Evolutionary conservation across 1,284 basidiomycete genomes (phyloP).

Genomic region (Sporisorium graminicola): DNA sequence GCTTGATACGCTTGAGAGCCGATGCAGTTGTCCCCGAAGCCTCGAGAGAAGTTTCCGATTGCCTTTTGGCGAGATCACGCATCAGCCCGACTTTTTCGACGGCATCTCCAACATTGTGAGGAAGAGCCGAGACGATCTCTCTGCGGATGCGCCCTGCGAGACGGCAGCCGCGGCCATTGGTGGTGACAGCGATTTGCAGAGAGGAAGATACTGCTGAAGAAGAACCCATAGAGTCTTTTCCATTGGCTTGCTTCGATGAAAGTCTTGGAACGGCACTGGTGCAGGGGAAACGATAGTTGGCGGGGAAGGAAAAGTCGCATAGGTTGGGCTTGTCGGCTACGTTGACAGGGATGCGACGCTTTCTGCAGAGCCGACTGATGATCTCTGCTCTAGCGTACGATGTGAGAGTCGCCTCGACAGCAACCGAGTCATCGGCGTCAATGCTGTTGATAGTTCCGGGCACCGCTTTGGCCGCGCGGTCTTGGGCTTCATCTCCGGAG

Average conservation of each 20-base stretch:
- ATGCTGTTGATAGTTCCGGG: constrained; percentile 7
- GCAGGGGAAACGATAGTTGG: constrained; percentile 82
- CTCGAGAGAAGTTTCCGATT: constrained; percentile 7
- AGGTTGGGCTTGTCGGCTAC: constrained; percentile 86
- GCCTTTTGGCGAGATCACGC: constrained; percentile 76
- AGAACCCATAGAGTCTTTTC: too few relatives aligned
- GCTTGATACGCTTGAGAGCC: constrained; percentile 25
- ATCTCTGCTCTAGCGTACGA: constrained; percentile 47
- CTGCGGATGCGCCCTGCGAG: constrained; percentile 83
- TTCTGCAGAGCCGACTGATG: constrained; percentile 53
- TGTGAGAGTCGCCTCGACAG: constrained; percentile 14
- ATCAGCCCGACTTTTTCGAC: constrained; percentile 82
- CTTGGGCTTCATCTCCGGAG: constrained; percentile 36
- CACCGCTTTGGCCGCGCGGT: background rate
- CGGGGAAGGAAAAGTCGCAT: constrained; percentile 90
- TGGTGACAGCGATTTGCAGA: constrained; percentile 88
- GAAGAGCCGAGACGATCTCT: constrained; percentile 83
- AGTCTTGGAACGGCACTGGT: constrained; percentile 9
- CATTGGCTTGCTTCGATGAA: background rate
- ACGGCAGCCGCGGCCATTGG: constrained; percentile 91
- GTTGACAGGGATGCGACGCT: constrained; percentile 80
- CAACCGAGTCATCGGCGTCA: constrained; percentile 2
- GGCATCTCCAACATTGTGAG: constrained; percentile 81
- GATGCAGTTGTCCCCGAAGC: background rate
- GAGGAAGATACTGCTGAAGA: constrained; percentile 70